Evolutionary conservation across 306 rosid genomes (phyloP).

Genomic region (Quercus rubra): DNA sequence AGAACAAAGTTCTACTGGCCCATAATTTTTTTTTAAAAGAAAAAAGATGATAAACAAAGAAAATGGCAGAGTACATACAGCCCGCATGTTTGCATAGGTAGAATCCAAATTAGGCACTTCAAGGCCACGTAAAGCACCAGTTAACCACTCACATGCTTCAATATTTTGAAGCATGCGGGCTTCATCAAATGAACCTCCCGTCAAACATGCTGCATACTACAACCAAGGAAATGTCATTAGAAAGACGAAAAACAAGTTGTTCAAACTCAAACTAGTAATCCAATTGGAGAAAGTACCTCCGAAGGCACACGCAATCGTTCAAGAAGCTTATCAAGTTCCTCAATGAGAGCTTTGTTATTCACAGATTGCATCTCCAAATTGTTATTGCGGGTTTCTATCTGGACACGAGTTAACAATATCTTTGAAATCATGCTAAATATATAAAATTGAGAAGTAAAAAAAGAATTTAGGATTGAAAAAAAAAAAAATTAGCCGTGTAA

Average conservation of each 20-base stretch:
- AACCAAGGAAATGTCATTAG: slow-evolving; percentile 41
- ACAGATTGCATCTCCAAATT: slow-evolving; percentile 91
- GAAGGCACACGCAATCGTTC: slow-evolving; percentile 75
- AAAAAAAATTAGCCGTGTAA: background rate
- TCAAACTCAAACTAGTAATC: slow-evolving; percentile 19
- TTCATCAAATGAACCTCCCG: slow-evolving; percentile 84
- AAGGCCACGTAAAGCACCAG: slow-evolving; percentile 65
- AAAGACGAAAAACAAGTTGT: slow-evolving; percentile 8
- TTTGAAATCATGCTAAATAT: background rate
- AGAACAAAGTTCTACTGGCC: background rate
- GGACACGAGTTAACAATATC: slow-evolving; percentile 26
- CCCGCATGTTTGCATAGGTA: slow-evolving; percentile 70
- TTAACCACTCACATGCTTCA: slow-evolving; percentile 93
- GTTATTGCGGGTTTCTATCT: slow-evolving; percentile 95
- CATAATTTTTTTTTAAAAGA: background rate
- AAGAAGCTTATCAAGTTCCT: slow-evolving; percentile 84
- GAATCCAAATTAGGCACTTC: slow-evolving; percentile 69
- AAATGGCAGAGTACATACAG: slow-evolving; percentile 56
- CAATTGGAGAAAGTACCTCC: slow-evolving; percentile 48
- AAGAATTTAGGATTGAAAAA: background rate
- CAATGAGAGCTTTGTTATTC: slow-evolving; percentile 75
- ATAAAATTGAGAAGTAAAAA: background rate
- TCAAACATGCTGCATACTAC: slow-evolving; percentile 77
- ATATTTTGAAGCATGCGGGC: slow-evolving; percentile 64
- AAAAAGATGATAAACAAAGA: background rate